Evolutionary conservation across 441 rosid genomes (phyloP), one percentile per base, ranked within the genome.

Genomic region (Populus hybrid): DNA sequence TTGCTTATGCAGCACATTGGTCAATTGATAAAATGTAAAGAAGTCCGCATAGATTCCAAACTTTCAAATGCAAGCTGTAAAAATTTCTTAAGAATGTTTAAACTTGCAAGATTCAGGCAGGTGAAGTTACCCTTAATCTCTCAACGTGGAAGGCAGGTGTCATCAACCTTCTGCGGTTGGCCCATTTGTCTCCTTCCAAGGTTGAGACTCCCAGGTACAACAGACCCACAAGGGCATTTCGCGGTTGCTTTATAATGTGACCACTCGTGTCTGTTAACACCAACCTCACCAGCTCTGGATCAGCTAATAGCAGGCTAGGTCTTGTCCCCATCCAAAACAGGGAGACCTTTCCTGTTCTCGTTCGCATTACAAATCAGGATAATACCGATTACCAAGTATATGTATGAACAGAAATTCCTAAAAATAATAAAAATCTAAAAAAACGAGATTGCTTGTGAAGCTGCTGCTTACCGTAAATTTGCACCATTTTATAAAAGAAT

Each of bases 141-240:
- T 88, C 88, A 1, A 76, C 38, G 66, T 87, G 91, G 57, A 88
- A 89, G 46, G 87, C 87, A 70, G 85, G 91, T 73, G 84, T 87
- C 26, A 87, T 76, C 67, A 87, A 61, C 79, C 70, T 83, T 81
- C 90, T 81, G 72, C 75, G 89, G 63, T 67, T 78, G 42, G 86
- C 84, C 93, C 93, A 89, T 21, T 83, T 70, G 50, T 85, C 90
- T 16, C 91, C 91, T 81, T 88, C 85, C 40, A 81, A 77, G 65
- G 72, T 82, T 20, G 88, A 34, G 57, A 88, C 50, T 72, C 91
- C 90, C 75, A 38, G 85, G 2, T 86, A 26, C n/a, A 89, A 80
- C 32, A 83, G 50, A 59, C 42, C 82, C 76, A 87, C 74, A 3
- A 79, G 80, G 57, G 90, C 82, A 66, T 69, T 83, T 6, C 79